Evolutionary conservation across 1,284 basidiomycete genomes (phyloP), one percentile per base, ranked within the genome.

Genomic region (Malassezia furfur): DNA sequence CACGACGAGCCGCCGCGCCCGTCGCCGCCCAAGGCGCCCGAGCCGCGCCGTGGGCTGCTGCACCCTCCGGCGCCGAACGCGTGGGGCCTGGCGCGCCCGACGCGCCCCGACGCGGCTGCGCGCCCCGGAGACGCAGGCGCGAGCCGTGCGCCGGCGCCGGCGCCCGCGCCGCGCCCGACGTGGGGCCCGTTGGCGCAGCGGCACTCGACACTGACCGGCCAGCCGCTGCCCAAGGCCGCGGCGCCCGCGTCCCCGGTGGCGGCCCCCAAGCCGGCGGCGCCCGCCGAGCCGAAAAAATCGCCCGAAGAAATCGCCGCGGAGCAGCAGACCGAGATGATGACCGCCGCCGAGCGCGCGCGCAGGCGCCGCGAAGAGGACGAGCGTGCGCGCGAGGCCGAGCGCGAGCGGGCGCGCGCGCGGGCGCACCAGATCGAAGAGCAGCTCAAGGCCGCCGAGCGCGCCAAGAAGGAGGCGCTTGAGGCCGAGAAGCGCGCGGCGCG

Each of bases 141-240:
- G 28, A n/a, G 15, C 30, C 54, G 48, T 22, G 54, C 49, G 21
- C 49, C 39, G 11, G 54, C 54, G 28, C 44, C 52, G 3, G 36
- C 51, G 43, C 52, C 52, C 10, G 25, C 37, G 9, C 2, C 50
- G 40, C 39, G 6, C 6, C 22, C 46, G 12, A 19, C 50, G 19
- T 74, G 71, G 71, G 71, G 71, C 9, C 70, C 71, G 2, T 52
- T 74, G 12, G 71, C 70, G 9, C 62, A 60, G 43, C 52, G 64
- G 10, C 54, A 58, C 34, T 51, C 57, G 34, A 50, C 51, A 2
- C 51, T 56, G 45, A 66, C 52, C 46, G 66, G 50, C 54, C 64
- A 48, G 61, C 66, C 46, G 19, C 17, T 30, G 36, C 58, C 48
- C 10, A 48, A 41, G 37, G 22, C 45, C 12, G 30, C 44, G 8